Conservation (phyloP, 768 basidiomycete species). For the Goffeauzyma gilvescens region DNA sequence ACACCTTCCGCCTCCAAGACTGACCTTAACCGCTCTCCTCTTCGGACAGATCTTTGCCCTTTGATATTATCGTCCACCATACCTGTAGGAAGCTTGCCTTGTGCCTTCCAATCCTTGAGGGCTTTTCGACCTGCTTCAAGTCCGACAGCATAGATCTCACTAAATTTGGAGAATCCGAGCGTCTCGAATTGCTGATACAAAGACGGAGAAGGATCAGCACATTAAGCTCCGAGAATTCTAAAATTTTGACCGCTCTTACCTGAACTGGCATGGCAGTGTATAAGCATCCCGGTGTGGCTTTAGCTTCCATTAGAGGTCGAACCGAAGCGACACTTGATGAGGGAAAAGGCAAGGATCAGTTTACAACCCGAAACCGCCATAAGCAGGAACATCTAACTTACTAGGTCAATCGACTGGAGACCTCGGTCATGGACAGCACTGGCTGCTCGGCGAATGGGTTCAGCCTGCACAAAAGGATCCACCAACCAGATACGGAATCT, state of each 20-base stretch:
- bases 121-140: slow-evolving; percentile 53
- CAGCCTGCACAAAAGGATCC: slow-evolving; percentile 42
- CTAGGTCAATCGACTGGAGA: slow-evolving; percentile 65
- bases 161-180: slow-evolving; percentile 59
- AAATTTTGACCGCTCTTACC: slow-evolving; percentile 35
- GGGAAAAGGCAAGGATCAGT: not conserved
- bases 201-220: not conserved
- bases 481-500: slow-evolving; percentile 89
- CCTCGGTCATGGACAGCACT: slow-evolving; percentile 30
- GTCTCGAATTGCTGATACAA: slow-evolving; percentile 53
- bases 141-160: slow-evolving; percentile 69
- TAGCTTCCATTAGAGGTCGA: slow-evolving; percentile 86
- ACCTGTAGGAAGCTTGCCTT: slow-evolving; percentile 62
- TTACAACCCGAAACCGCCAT: not conserved
- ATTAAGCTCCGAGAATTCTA: not conserved
- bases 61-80: slow-evolving; percentile 42
- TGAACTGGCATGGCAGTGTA: slow-evolving; percentile 94
- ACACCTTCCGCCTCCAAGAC: no score
- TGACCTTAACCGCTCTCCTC: slow-evolving; percentile 14
- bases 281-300: slow-evolving; percentile 64
- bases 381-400: slow-evolving; percentile 35
- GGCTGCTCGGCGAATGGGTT: slow-evolving; percentile 30
- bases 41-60: slow-evolving; percentile 35
- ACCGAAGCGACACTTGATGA: slow-evolving; percentile 79
- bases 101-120: slow-evolving; percentile 58